These are phyloP conservation scores for Acacia crassicarpa DNA, from an alignment of 306 rosid genomes.

Conservation along the genomic window DNA sequence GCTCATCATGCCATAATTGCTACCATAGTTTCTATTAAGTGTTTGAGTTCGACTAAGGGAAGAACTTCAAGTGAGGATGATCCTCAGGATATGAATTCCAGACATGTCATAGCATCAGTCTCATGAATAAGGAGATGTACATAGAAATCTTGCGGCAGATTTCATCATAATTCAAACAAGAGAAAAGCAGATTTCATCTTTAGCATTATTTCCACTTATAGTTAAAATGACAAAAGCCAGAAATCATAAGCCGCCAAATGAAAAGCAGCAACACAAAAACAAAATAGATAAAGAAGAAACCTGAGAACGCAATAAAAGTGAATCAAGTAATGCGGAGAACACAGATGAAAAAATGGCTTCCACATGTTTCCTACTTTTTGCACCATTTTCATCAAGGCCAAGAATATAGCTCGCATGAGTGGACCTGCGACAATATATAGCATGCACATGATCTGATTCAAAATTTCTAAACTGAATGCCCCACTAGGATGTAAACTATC, in stretches of 20 bases:
- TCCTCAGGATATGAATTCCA: neutral
- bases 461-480: neutral
- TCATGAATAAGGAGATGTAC: neutral
- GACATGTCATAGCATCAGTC: neutral
- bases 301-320: constrained; percentile 86
- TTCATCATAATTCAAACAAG: neutral
- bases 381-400: constrained; percentile 68
- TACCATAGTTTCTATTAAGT: neutral
- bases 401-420: constrained; percentile 83
- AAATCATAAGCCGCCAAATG: constrained; percentile 17
- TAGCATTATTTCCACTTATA: neutral
- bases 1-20: neutral
- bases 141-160: neutral
- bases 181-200: neutral
- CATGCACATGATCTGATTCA: constrained; percentile 5
- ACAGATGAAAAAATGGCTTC: constrained; percentile 74
- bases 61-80: neutral
- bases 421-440: constrained; percentile 63
- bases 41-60: neutral
- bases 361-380: constrained; percentile 54
- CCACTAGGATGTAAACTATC: neutral
- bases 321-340: constrained; percentile 80
- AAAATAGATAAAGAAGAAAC: constrained; percentile 53
- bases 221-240: neutral
- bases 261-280: neutral